Conservation (phyloP, 805 yeast species). For the Kluyveromyces siamensis region DNA sequence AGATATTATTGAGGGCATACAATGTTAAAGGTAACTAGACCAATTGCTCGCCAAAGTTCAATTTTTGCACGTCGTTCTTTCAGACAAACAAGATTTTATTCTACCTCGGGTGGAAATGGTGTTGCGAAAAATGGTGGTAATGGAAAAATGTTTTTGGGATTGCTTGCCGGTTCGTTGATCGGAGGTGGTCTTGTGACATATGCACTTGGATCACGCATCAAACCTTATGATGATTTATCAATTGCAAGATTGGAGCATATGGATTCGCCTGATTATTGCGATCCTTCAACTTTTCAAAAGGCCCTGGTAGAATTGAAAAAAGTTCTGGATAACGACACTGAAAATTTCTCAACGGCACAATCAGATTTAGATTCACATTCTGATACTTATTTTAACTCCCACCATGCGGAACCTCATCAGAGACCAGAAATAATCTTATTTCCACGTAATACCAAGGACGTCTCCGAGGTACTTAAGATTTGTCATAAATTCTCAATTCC, state of each 20-base stretch:
- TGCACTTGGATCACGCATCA: not conserved
- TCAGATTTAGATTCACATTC: constrained; percentile 43
- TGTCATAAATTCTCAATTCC: constrained; percentile 57
- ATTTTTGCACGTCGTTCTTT: not conserved
- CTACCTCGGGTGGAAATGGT: not conserved
- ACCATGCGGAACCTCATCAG: constrained; percentile 51
- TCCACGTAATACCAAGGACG: constrained; percentile 59
- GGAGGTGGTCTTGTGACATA: constrained; percentile 5
- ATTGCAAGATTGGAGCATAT: constrained; percentile 14
- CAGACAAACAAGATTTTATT: not conserved
- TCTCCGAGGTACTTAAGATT: constrained; percentile 51
- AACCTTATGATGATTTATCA: constrained; percentile 3
- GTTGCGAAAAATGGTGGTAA: not conserved
- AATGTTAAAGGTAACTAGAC: not conserved
- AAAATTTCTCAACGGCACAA: constrained; percentile 23
- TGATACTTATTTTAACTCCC: constrained; percentile 54
- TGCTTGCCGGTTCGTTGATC: constrained; percentile 2
- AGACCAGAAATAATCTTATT: constrained; percentile 51
- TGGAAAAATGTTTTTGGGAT: not conserved
- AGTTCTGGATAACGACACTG: constrained; percentile 31
- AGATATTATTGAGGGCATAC: not conserved
- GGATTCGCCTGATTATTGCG: constrained; percentile 22
- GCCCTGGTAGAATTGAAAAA: constrained; percentile 36
- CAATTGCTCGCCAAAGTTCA: not conserved
- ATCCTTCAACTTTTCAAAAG: constrained; percentile 29